Evolutionary conservation across 2,329 filamentous ascomycete species (phyloP), one percentile per base, ranked within the genome.

Genomic region (Verticillium albo-atrum): DNA sequence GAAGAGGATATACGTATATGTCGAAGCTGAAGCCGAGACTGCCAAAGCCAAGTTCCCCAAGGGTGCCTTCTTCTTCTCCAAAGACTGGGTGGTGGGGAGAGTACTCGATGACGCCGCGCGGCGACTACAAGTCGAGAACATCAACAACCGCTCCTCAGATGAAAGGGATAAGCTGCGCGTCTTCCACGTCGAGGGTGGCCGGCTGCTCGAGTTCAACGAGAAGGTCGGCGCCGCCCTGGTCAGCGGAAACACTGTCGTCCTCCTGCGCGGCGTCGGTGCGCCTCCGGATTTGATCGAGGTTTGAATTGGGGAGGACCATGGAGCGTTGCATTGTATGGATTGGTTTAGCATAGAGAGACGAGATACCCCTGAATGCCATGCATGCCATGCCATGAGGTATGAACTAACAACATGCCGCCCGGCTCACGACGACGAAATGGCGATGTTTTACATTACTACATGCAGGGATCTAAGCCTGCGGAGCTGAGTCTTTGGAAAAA

Each of bases 181-280:
- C 0, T 99, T 97, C 69, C 93, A 98, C 71, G 91, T 99, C 0
- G 93, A 99, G 71, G 91, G 89, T 0, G 95, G 95, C 0, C 80
- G 92, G 60, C 73, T 99, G 63, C 74, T 99, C 63, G 93, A 95
- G 61, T 99, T 96, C 68, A 87, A 84, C 26, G 93, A 97, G 74
- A 93, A 94, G 78, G 80, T 97, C 58, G 92, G 92, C 4, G 80
- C 81, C 57, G 82, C 81, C 28, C 79, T 96, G 60, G 85, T 85
- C 64, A 93, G 85, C 65, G 95, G 95, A 1, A 94, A 99, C 71
- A 97, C 92, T 12, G 86, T 99, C 64, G 92, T 98, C 26, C 71
- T 99, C 68, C 69, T 99, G 57, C 82, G 95, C 62, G 95, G 95
- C 0, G 89, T 97, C 57, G 92, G 92, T 1, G 85, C 88, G n/a